Base-by-base conservation (phyloP, 139 green algal species). In the Marvania coccoides region DNA sequence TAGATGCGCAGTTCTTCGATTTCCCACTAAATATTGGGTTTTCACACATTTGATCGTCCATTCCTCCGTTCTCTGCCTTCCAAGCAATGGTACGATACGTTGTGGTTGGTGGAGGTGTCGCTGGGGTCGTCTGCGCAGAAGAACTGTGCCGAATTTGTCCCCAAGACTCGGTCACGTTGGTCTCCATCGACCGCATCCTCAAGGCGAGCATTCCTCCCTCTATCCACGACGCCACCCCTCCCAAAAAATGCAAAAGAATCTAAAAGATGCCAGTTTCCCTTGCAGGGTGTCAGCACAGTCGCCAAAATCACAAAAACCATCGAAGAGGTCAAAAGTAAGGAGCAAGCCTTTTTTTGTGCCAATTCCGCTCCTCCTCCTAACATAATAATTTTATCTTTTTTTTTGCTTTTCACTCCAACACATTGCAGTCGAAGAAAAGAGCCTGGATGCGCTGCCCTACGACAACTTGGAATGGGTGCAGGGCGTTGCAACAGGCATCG, bases 21-120 rank as follows among this genome's bases (percentile, higher is more conserved):
- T n/a, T n/a, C n/a, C n/a, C n/a, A n/a, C n/a, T n/a, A n/a, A n/a
- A n/a, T n/a, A n/a, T n/a, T n/a, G n/a, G n/a, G n/a, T n/a, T n/a
- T n/a, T n/a, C n/a, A n/a, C n/a, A n/a, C n/a, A n/a, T n/a, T n/a
- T n/a, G n/a, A n/a, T n/a, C n/a, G n/a, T n/a, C n/a, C n/a, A n/a
- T n/a, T n/a, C n/a, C n/a, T n/a, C n/a, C n/a, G n/a, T n/a, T n/a
- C n/a, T n/a, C n/a, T n/a, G n/a, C n/a, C n/a, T n/a, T n/a, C n/a
- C n/a, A n/a, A n/a, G 48, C 48, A 28, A 12, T 28, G 9, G 9
- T 79, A 71, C 48, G 54, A 19, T 63, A 75, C 30, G 76, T 95
- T 0, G 81, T 95, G 0, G 33, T 95, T 8, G 88, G 88, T 4
- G 88, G 83, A 1, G 88, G 88, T 33, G 83, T 95, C 28, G 86